Evolutionary conservation across 148 eudicot species (phyloP).

Genomic region (Polygonum maritimum): DNA sequence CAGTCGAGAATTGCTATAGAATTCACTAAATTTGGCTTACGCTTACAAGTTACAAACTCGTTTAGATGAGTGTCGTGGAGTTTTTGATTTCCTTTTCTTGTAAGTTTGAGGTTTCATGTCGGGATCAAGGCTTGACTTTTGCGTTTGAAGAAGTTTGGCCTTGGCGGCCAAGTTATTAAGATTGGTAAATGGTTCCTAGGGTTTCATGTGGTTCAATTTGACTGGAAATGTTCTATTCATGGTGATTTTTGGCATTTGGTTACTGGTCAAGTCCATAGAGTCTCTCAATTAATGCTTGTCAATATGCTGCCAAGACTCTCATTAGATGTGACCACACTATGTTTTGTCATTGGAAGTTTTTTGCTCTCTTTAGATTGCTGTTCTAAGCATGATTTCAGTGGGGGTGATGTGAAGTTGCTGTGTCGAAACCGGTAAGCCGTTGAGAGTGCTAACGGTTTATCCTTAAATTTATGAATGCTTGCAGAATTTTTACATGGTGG

Average conservation of each 20-base stretch:
- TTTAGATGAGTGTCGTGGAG: neutral
- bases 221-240: neutral
- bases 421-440: neutral
- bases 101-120: neutral
- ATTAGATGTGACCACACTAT: neutral
- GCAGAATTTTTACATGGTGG: conserved; percentile 92
- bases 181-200: neutral
- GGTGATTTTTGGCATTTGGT: neutral
- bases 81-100: neutral
- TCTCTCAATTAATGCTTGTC: neutral
- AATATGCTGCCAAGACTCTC: neutral
- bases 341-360: neutral
- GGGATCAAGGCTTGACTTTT: neutral
- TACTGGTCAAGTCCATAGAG: neutral
- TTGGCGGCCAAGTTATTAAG: neutral
- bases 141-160: neutral
- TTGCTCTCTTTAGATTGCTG: neutral
- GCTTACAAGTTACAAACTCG: too few species aligned
- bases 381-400: neutral
- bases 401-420: neutral
- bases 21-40: neutral
- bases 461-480: conserved; percentile 1
- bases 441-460: neutral
- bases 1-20: neutral
- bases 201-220: neutral